Evolutionary conservation across 129 eudicot genomes (phyloP).

Genomic region (Artemisia tridentata): DNA sequence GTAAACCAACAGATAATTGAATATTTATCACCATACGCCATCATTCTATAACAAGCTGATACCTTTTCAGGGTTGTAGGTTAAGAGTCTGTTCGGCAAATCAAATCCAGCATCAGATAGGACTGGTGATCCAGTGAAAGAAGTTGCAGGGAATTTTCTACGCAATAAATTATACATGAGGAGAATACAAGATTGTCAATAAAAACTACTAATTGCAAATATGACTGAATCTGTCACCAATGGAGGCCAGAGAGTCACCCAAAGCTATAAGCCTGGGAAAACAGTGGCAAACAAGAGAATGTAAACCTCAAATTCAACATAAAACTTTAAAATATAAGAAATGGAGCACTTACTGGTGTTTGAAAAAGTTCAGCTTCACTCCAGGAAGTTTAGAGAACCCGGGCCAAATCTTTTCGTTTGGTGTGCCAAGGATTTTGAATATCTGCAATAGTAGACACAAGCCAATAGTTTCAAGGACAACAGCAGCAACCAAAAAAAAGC

Average conservation of each 20-base stretch:
- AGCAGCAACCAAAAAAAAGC: not conserved
- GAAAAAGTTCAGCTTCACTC: conserved; percentile 75
- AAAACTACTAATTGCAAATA: conserved; percentile 31
- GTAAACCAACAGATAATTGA: not conserved
- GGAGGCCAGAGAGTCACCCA: conserved; percentile 89
- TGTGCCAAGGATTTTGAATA: conserved; percentile 85
- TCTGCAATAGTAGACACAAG: conserved; percentile 38
- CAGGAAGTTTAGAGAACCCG: conserved; percentile 76
- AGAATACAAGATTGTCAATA: conserved; percentile 42
- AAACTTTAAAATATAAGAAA: conserved; percentile 9
- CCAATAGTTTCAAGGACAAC: not conserved
- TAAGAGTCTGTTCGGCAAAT: conserved; percentile 70
- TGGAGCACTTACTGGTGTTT: conserved; percentile 75
- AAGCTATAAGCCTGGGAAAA: conserved; percentile 96
- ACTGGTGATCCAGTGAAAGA: conserved; percentile 93
- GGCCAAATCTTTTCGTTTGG: conserved; percentile 95
- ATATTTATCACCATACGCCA: not conserved
- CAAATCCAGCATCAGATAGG: conserved; percentile 94
- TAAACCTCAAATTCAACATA: conserved; percentile 25
- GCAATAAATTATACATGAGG: conserved; percentile 73
- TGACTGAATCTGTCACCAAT: conserved; percentile 66
- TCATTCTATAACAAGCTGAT: not conserved
- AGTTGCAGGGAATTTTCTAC: conserved; percentile 86
- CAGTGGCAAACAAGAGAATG: conserved; percentile 50
- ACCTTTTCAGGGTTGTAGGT: conserved; percentile 97